Base-by-base conservation (phyloP, 2,329 filamentous ascomycete genomes). In the Diplodia seriata region DNA sequence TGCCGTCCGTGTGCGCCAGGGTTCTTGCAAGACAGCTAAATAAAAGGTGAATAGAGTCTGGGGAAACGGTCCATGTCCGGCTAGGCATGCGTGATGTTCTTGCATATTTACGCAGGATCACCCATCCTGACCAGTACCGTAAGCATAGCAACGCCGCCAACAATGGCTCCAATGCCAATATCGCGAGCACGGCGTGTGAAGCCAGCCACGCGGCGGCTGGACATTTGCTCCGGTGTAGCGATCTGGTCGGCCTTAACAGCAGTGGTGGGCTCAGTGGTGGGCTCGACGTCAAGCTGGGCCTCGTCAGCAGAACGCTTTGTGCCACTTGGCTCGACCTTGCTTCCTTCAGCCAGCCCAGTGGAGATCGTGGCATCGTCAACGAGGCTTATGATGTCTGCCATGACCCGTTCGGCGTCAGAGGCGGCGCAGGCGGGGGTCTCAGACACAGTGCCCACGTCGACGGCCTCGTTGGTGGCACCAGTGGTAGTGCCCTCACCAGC, bases 211-310 rank as follows among this genome's bases (percentile, higher is more conserved):
- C 59, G 59, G 14, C 59, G 59, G 3, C 50, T 51, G n/a, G 59
- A 36, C 47, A 63, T 63, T 20, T 63, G 59, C n/a, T 51, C 59
- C 15, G 59, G 59, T 18, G 43, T 63, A n/a, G 59, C 59, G n/a
- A 49, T 26, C 31, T 63, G 59, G 31, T 12, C 12, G 29, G 43
- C 47, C 26, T 63, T 23, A 7, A 38, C 12, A 9, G 14, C 29
- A 38, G 33, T 12, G n/a, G 6, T 57, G 31, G 33, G 20, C 31
- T 63, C 43, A 38, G 12, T 18, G 26, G 7, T 49, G 9, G 47
- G 12, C 18, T 51, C 29, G 8, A n/a, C n/a, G 38, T 63, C 59
- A n/a, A 63, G 59, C 7, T 63, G 18, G n/a, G 59, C 59, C 40
- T 63, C 31, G 7, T 4, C 29, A 14, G 59, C 59, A 36, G 59